Evolutionary conservation across 2,329 filamentous ascomycete genomes (phyloP).

Genomic region (Neopestalotiopsis sp.): DNA sequence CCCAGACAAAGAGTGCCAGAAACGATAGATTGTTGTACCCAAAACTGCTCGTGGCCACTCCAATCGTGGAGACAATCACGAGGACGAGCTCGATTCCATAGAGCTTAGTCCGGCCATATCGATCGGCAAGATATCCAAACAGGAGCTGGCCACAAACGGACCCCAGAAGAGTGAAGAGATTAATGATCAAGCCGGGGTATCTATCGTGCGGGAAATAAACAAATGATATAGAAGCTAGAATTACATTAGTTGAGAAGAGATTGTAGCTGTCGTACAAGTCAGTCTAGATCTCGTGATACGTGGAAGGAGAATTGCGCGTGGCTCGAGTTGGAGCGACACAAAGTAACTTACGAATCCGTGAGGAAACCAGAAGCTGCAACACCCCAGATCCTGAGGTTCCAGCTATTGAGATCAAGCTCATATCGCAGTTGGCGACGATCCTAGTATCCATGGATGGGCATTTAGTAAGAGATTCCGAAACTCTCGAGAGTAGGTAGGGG

Average conservation of each 20-base stretch:
- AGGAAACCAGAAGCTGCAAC: conserved; percentile 60
- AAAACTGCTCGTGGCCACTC: conserved; percentile 56
- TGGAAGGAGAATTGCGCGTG: too few relatives aligned
- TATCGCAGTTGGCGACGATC: conserved; percentile 57
- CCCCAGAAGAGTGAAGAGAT: conserved; percentile 56
- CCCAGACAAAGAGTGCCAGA: conserved; percentile 54
- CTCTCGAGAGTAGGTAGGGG: neutral
- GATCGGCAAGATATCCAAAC: conserved; percentile 60
- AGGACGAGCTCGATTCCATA: conserved; percentile 63
- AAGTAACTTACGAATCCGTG: conserved; percentile 52
- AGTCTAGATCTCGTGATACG: neutral
- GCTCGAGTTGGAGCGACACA: neutral
- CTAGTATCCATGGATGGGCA: conserved; percentile 31
- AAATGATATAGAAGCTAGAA: conserved; percentile 56
- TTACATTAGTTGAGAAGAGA: conserved; percentile 59
- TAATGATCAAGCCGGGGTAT: conserved; percentile 47
- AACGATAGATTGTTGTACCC: conserved; percentile 56
- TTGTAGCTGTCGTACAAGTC: conserved; percentile 47
- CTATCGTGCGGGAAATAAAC: conserved; percentile 55
- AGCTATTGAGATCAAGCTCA: conserved; percentile 58
- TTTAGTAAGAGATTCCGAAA: conserved; percentile 1
- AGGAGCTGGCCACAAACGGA: conserved; percentile 58
- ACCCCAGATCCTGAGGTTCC: conserved; percentile 60
- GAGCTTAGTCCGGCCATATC: conserved; percentile 57
- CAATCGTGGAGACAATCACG: conserved; percentile 62